These are phyloP conservation scores for Phtheirospermum japonicum DNA, from an alignment of 257 asterid species.

Conservation along the genomic window DNA sequence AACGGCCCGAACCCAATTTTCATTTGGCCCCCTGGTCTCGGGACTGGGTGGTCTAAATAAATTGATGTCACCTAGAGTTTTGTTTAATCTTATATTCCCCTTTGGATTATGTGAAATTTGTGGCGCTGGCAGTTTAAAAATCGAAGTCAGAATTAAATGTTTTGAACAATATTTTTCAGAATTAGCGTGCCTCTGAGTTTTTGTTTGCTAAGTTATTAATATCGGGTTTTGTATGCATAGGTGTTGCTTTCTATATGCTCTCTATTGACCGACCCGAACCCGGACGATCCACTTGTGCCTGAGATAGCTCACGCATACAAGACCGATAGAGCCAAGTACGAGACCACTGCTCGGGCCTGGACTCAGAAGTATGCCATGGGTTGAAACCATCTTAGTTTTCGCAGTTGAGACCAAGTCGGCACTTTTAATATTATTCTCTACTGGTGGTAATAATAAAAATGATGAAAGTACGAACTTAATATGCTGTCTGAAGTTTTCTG, in stretches of 20 bases:
- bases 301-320: conserved; percentile 76
- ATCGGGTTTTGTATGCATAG: conserved; percentile 23
- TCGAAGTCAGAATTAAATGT: too few species aligned
- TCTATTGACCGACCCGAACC: conserved; percentile 66
- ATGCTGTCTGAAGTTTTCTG: conserved; percentile 15
- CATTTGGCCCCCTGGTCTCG: too few species aligned
- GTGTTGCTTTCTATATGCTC: conserved; percentile 71
- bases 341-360: conserved; percentile 65
- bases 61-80: background rate
- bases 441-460: conserved; percentile 28
- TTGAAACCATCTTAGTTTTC: conserved; percentile 22
- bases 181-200: too few species aligned
- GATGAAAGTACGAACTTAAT: background rate
- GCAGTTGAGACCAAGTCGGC: background rate
- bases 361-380: conserved; percentile 80
- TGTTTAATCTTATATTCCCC: too few species aligned
- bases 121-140: too few species aligned
- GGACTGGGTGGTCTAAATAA: too few species aligned
- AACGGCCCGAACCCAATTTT: too few species aligned
- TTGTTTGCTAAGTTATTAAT: background rate
- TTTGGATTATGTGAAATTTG: too few species aligned
- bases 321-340: conserved; percentile 61
- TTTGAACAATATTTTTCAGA: too few species aligned
- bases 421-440: conserved; percentile 26
- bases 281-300: conserved; percentile 71